Evolutionary conservation across 1,284 basidiomycete species (phyloP), one percentile per base, ranked within the genome.

Genomic region (Apiotrichum siamense): DNA sequence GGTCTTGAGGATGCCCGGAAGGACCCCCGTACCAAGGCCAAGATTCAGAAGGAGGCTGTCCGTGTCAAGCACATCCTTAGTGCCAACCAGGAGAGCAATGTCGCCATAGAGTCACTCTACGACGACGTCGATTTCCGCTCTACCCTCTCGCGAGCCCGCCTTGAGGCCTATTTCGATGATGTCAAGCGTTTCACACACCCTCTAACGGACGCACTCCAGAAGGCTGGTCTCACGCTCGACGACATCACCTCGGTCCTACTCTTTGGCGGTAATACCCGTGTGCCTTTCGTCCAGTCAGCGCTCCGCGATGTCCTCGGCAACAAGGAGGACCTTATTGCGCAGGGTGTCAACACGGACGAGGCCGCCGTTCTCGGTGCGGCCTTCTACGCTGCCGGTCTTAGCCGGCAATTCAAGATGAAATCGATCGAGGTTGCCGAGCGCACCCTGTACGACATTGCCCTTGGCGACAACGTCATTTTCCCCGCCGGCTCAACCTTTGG

Each of bases 311-410:
- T 82, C 27, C 85, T 92, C 47, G 88, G 88, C 66, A 82, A 85
- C 80, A 84, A 54, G 36, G 65, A 70, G 41, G 80, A 83, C 50
- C 87, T 87, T 69, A 86, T 96, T 58, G 88, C 91, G 7, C 80
- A 87, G 64, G 97, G 97, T 63, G 89, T 99, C 49, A 98, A 99
- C 68, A 87, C 94, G 0, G 96, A 98, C 70, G 94, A 99, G 77
- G 90, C 92, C 0, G 87, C 88, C 12, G 94, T 97, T 15, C 82
- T 98, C 47, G 92, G 88, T 42, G 93, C 94, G 5, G 96, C 88
- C 3, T 84, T 97, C 49, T 86, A 96, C 61, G 96, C 92, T 21
- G 96, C 96, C 4, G 81, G 82, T 27, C 80, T 93, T 44, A 91
- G 87, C 64, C 80, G 86, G 35, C 88, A 91, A 68, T 97, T 97